Evolutionary conservation across 176 grass and related monocot genomes (phyloP), one percentile per base, ranked within the genome.

Genomic region (Avena eriantha): DNA sequence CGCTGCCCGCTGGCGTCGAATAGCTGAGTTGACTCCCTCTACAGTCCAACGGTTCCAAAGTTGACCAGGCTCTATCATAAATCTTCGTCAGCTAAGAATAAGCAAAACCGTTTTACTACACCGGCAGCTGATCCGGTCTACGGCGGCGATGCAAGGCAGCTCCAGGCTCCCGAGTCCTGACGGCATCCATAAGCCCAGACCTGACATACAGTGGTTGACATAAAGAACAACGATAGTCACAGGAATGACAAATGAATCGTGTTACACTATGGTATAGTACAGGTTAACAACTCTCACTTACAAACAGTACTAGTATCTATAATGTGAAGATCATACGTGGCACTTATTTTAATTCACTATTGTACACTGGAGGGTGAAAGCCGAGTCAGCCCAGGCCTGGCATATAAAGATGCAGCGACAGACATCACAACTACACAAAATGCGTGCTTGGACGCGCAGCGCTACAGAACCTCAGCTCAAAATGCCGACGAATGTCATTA

Each of bases 301-400:
- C 45, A 48, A 80, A 80, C 49, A 54, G 24, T 73, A 45, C 22
- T 50, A 18, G 2, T 39, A 39, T 8, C 50, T 56, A 75, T 31
- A 53, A 59, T 66, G 66, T 74, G 21, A 79, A 80, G 3, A 64
- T 58, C 0, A 60, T 67, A 73, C 0, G 61, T 56, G 45, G 0
- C 71, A 26, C 73, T 73, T 87, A 74, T 77, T 71, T 77, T 53
- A 14, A 41, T 53, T 49, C n/a, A 16, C 48, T 64, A 41, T 23
- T 78, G 63, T 67, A 86, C 73, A 86, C 19, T 18, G 54, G 34
- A 49, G 76, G 48, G 73, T 69, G 8, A 19, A 90, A 26, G 16
- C 46, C 63, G 22, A 14, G 56, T 3, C 36, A 29, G 49, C 76
- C 10, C 11, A 46, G 73, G 19, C 35, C 36, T 87, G 76, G 11